Conservation (phyloP, 352 stramenopile genomes). For the Pythium utonaiense region DNA sequence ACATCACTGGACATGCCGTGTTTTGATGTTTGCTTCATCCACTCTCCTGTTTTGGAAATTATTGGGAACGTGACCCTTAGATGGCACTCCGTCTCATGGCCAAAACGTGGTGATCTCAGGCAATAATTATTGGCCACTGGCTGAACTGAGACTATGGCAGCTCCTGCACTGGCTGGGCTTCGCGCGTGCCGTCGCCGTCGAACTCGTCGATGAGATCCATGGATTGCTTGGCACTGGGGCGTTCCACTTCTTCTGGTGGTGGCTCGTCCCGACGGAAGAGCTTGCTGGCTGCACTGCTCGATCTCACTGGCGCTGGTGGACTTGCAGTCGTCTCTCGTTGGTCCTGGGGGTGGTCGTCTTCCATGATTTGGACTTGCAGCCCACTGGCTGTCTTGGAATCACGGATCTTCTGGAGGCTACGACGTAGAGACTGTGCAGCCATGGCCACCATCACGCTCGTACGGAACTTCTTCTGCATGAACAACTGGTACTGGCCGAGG, state of each 20-base stretch:
- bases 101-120: too few species aligned
- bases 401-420: conserved; percentile 42
- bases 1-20: conserved; percentile 1
- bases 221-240: conserved; percentile 14
- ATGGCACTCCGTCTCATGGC: too few species aligned
- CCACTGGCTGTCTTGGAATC: conserved; percentile 17
- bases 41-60: too few species aligned
- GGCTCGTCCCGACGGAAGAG: conserved; percentile 1
- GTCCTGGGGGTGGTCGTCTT: background rate
- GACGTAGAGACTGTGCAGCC: conserved; percentile 45
- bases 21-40: too few species aligned
- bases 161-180: background rate
- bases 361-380: background rate
- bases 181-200: conserved; percentile 11
- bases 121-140: too few species aligned
- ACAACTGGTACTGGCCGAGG: conserved; percentile 47
- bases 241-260: background rate
- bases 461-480: conserved; percentile 67
- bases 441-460: conserved; percentile 61
- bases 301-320: background rate
- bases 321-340: background rate
- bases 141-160: background rate
- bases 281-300: conserved; percentile 1
- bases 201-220: conserved; percentile 25
- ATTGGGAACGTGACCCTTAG: too few species aligned